Evolutionary conservation across 129 eudicot species (phyloP), one percentile per base, ranked within the genome.

Genomic region (Oenanthe sinensis): DNA sequence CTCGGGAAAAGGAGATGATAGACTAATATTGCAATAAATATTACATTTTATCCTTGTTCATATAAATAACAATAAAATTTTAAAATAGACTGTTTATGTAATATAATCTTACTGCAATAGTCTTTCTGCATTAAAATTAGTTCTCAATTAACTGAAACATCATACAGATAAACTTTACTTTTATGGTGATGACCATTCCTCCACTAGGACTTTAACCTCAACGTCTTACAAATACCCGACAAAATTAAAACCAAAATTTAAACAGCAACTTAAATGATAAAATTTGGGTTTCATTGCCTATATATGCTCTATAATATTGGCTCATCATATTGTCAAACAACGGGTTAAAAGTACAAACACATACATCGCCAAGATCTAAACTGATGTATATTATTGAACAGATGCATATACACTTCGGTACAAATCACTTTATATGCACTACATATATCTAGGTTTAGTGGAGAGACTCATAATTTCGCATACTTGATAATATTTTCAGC

Each of bases 381-480:
- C 26, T 60, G 26, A 24, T 60, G 68, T 20, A 72, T 42, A 7
- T 33, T 70, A 70, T 22, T 72, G 20, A 20, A 43, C 7, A 72
- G 24, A 71, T 22, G 26, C 74, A 15, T 16, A 20, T 39, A 36
- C 50, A 42, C 7, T 22, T 72, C 42, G 20, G 54, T 43, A 13
- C n/a, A 72, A 43, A 36, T 4, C 14, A 43, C 47, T 43, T 20
- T 50, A 72, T 10, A 43, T 30, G 40, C 11, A 33, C n/a, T 60
- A 5, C 68, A 60, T 60, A n/a, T 6, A 58, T 58, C 26, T 63
- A 67, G 22, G 75, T 20, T 33, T 71, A 17, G 52, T 26, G 20
- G 20, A 63, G 6, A 63, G 36, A 24, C 14, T 88, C 81, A 90
- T 78, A 93, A 81, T 80, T 85, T 93, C 10, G 98, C 91, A 58